Percentiles rank a stretch among this genome's conserved stretches.
phyloP scores from a whole-genome alignment of 495 filamentous ascomycete genomes.

The Lophium mytilinum region DNA sequence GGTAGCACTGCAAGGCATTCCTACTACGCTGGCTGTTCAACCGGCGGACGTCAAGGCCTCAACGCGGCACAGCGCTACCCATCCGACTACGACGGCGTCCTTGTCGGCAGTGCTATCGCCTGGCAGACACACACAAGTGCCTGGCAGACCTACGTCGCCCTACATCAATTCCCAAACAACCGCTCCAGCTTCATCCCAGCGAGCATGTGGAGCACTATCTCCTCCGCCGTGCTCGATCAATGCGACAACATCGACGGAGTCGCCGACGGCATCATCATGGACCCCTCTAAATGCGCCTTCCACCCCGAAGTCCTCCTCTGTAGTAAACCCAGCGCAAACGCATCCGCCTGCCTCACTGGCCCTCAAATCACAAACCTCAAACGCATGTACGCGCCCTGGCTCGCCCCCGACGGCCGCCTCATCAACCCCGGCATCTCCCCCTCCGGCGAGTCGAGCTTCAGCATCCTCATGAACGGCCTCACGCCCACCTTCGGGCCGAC shows the following conservation, averaged over 20 bases:
- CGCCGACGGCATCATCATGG: slow-evolving; percentile 56
- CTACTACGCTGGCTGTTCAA: slow-evolving; percentile 54
- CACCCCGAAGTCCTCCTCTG: slow-evolving; percentile 48
- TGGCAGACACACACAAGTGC: slow-evolving; percentile 36
- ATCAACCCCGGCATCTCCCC: slow-evolving; percentile 39
- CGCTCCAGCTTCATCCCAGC: slow-evolving; percentile 34
- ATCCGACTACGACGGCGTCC: slow-evolving; percentile 57
- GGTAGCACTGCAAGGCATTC: slow-evolving; percentile 34
- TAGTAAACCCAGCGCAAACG: slow-evolving; percentile 26
- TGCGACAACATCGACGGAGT: slow-evolving; percentile 60
- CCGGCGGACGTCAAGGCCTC: slow-evolving; percentile 51
- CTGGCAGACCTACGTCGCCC: slow-evolving; percentile 11
- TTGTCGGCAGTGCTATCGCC: slow-evolving; percentile 48
- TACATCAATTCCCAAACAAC: slow-evolving; percentile 24
- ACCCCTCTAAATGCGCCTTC: slow-evolving; percentile 51
- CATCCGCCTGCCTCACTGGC: slow-evolving; percentile 45
- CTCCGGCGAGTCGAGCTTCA: too few relatives aligned
- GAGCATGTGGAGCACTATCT: slow-evolving; percentile 44
- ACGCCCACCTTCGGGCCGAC: too few relatives aligned
- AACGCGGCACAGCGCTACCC: slow-evolving; percentile 47
- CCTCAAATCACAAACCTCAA: slow-evolving; percentile 48
- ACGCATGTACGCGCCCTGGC: slow-evolving; percentile 47
- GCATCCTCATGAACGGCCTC: too few relatives aligned
- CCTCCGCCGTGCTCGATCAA: slow-evolving; percentile 52
- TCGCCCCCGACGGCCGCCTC: slow-evolving; percentile 43